Conservation (phyloP, 1,284 basidiomycete species). For the Prillingera fragicola region DNA sequence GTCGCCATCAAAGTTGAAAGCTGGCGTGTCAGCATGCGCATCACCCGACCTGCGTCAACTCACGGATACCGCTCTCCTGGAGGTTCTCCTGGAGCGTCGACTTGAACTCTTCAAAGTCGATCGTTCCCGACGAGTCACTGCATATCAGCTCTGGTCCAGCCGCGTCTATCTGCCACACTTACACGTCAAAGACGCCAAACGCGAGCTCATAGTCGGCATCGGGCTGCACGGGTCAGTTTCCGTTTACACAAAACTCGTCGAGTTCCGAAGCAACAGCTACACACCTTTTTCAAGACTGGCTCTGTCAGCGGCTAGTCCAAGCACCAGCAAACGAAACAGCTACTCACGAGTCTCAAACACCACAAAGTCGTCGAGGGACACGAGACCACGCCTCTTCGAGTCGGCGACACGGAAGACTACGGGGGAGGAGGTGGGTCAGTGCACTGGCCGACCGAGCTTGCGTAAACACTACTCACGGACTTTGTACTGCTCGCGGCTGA, state of each 20-base stretch:
- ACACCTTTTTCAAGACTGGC: slow-evolving; percentile 41
- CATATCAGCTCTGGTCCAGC: slow-evolving; percentile 4
- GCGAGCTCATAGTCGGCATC: slow-evolving; percentile 95
- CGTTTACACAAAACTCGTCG: too few relatives aligned
- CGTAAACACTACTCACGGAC: slow-evolving; percentile 49
- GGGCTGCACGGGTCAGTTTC: slow-evolving; percentile 53
- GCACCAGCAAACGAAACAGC: background rate
- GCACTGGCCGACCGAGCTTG: slow-evolving; percentile 1
- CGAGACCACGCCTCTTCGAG: slow-evolving; percentile 63
- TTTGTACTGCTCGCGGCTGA: slow-evolving; percentile 76
- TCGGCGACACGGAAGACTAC: slow-evolving; percentile 83
- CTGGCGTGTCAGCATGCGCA: slow-evolving; percentile 21
- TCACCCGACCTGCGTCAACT: too few relatives aligned
- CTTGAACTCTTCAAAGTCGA: slow-evolving; percentile 90
- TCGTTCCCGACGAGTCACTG: slow-evolving; percentile 79
- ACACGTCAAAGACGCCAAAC: slow-evolving; percentile 94
- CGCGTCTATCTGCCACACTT: slow-evolving; percentile 47
- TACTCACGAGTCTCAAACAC: slow-evolving; percentile 70
- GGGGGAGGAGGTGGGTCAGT: slow-evolving; percentile 22
- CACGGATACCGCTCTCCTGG: slow-evolving; percentile 57
- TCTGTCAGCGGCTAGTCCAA: background rate
- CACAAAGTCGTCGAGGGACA: slow-evolving; percentile 91
- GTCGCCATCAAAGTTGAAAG: slow-evolving; percentile 90
- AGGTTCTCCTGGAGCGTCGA: slow-evolving; percentile 77
- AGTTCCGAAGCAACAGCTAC: too few relatives aligned